Base-by-base conservation (phyloP, 257 asterid genomes). In the Mitragyna speciosa region DNA sequence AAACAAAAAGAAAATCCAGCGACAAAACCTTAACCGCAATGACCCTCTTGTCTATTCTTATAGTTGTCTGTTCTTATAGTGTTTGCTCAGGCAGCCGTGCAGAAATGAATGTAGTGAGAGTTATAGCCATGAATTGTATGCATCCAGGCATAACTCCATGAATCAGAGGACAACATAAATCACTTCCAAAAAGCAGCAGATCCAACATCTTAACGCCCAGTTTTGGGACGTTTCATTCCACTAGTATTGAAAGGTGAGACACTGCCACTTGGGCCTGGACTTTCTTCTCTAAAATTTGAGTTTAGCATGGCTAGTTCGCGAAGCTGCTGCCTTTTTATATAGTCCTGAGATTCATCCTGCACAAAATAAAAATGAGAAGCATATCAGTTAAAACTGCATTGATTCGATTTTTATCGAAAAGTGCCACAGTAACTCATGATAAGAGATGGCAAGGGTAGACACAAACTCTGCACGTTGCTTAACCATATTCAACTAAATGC, bases 251-350 rank as follows among this genome's bases (percentile, higher is more conserved):
- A 96, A 85, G 97, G 97, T 6, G 99, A 96, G 72, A 91, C 89
- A 24, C 98, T 91, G 83, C 97, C 97, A 81, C 98, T 92, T 51
- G 99, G 98, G 73, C 99, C 98, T 10, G 98, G 99, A 79, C 97
- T 92, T 84, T 94, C 99, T 87, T 96, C 99, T 87, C 95, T 90
- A 78, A 92, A 88, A 78, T 89, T 92, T 58, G 99, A 96, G 86
- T 96, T 96, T 78, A 96, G 86, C 94, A 96, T 72, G 30, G 99
- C 98, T 41, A 96, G 91, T 86, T 96, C 99, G 43, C 97, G 99
- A 74, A 96, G 87, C 83, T 96, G 99, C 82, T 96, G 99, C 79
- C 98, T 82, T 88, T 94, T 96, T 87, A 96, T 92, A 80, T 58
- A 91, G 80, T 96, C 99, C 86, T 92, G 97, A 0, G 97, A 92